Evolutionary conservation across 1,139 yeast species (phyloP).

Genomic region (Yamadazyma diddensiae): DNA sequence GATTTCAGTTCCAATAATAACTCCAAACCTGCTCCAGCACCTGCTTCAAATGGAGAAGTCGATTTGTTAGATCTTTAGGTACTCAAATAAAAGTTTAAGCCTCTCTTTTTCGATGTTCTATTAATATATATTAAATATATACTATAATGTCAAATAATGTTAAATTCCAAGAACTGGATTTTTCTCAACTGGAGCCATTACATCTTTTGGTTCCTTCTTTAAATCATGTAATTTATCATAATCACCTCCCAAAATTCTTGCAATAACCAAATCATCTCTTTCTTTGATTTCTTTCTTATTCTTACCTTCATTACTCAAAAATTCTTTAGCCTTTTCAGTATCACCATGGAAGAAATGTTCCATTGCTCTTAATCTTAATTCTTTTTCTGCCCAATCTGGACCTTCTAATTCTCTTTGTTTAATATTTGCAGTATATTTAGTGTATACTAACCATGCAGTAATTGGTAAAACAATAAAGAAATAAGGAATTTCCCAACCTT

Average conservation of each 20-base stretch:
- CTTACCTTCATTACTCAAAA: conserved; percentile 55
- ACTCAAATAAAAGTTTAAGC: background rate
- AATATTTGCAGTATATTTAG: conserved; percentile 47
- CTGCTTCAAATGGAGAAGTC: conserved; percentile 23
- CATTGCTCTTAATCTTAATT: conserved; percentile 76
- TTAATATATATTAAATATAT: conserved; percentile 6
- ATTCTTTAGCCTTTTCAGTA: conserved; percentile 53
- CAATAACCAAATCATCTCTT: conserved; percentile 77
- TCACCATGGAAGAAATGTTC: conserved; percentile 62
- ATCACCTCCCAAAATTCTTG: conserved; percentile 80
- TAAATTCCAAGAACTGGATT: conserved; percentile 36
- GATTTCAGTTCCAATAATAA: conserved; percentile 18
- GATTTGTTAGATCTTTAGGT: conserved; percentile 33
- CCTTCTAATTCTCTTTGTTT: conserved; percentile 44
- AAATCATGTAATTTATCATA: conserved; percentile 74
- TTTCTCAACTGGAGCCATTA: conserved; percentile 35
- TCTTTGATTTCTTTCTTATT: conserved; percentile 59
- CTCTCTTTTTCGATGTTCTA: conserved; percentile 6
- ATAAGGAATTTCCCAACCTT: conserved; percentile 84
- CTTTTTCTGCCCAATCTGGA: conserved; percentile 82
- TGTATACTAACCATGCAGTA: conserved; percentile 40
- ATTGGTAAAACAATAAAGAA: conserved; percentile 70
- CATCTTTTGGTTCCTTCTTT: conserved; percentile 45
- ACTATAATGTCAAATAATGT: conserved; percentile 4
- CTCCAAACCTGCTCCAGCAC: conserved; percentile 8